A percentile compares a stretch with the other conserved stretches of the same genome.
These are phyloP conservation scores for Aciculosporium take DNA, from an alignment of 2,329 filamentous ascomycete genomes.

Conservation along the genomic window DNA sequence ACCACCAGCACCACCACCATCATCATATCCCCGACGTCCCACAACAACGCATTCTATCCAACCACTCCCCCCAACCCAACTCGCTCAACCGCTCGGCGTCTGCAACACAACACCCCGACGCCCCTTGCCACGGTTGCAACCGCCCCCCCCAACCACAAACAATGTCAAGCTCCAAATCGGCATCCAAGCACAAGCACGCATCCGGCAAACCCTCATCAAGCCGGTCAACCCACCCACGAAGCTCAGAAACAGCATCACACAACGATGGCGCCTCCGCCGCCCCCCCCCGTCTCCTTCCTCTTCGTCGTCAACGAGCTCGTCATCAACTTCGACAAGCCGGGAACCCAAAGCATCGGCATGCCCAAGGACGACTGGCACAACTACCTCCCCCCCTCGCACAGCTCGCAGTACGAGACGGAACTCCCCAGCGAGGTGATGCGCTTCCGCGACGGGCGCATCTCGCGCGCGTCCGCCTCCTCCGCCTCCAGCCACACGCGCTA, in stretches of 20 bases:
- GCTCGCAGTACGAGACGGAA: constrained; percentile 15
- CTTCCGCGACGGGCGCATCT: constrained; percentile 19
- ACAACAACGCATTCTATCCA: neutral
- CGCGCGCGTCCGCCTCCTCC: constrained; percentile 7
- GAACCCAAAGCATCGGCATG: constrained; percentile 1
- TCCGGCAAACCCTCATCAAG: neutral
- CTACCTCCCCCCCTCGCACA: constrained; percentile 15
- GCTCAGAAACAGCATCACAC: neutral
- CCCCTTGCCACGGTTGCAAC: neutral
- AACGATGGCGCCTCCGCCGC: neutral
- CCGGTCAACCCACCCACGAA: neutral
- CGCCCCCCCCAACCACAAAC: neutral
- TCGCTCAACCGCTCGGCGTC: too few relatives aligned
- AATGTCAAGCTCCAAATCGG: constrained; percentile 1
- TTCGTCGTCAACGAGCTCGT: constrained; percentile 25
- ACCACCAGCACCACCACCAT: too few relatives aligned
- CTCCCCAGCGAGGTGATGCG: constrained; percentile 20
- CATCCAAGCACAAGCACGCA: neutral
- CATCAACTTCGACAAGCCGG: constrained; percentile 7
- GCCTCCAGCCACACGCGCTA: constrained; percentile 13
- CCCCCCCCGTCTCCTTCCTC: constrained; percentile 17
- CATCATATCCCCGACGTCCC: too few relatives aligned
- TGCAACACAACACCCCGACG: too few relatives aligned
- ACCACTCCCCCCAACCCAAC: neutral
- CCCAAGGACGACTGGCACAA: constrained; percentile 16